Base-by-base conservation (phyloP, 345 rosid species). In the Ceriops zippeliana region DNA sequence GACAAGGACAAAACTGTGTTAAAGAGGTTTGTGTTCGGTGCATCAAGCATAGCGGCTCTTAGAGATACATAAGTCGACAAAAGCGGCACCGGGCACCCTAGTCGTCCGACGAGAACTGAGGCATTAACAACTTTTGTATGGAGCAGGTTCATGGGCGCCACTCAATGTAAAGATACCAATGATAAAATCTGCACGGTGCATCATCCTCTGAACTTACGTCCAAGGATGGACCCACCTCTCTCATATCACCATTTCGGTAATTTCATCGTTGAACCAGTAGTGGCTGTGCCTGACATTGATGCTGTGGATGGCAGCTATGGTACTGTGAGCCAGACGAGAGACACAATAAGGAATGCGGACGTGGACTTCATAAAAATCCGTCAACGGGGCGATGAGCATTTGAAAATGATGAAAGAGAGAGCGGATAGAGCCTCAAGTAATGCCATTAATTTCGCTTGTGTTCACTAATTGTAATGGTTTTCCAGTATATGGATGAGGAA, bases 211-310 rank as follows among this genome's bases (percentile, higher is more conserved):
- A 54, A 54, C 59, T 27, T 3, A 8, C 28, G 59, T 22, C 16
- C 59, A 22, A 54, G 59, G 16, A 54, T 54, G 30, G 59, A 10
- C 6, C 17, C 59, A 21, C 59, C 17, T 54, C 59, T 54, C 2
- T 54, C 30, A 9, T 56, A 70, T 20, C 62, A 22, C 35, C 46
- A 70, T 62, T 74, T 74, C 17, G 81, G 81, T 53, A 78, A 78
- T 62, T 62, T 73, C 7, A 57, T 56, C 56, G 26, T 78, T 57
- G 49, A 13, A 42, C 17, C 66, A 6, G 69, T 75, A 2, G 16
- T 66, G 3, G 34, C 73, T 2, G 9, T 38, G 16, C 22, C 52
- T 22, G 21, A 54, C 31, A 54, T 22, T 28, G 72, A 6, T 7
- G 22, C 32, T 1, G 51, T 24, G 5, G 58, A 31, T 21, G 51